Conservation (phyloP, 1,284 basidiomycete genomes). For the Lignosus rhinocerotis region DNA sequence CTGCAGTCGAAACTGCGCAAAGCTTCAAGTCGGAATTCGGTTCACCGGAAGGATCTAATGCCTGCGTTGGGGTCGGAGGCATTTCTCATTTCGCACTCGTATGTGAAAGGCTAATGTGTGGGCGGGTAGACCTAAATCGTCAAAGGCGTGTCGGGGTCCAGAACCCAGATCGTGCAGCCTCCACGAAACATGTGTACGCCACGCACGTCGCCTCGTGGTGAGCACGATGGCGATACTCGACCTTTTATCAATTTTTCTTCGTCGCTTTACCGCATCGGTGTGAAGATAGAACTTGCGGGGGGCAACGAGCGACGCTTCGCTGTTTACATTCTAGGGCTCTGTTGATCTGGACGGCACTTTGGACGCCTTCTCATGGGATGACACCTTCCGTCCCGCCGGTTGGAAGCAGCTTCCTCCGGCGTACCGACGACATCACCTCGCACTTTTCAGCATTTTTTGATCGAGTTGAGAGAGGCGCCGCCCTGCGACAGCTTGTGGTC, state of each 20-base stretch:
- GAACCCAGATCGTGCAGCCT: conserved; percentile 25
- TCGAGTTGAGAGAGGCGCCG: conserved; percentile 26
- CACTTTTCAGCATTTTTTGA: conserved; percentile 29
- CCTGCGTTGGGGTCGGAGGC: conserved; percentile 20
- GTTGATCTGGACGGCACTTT: conserved; percentile 15
- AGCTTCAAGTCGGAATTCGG: conserved; percentile 1
- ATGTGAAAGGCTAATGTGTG: conserved; percentile 22
- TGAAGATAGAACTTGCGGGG: conserved; percentile 19
- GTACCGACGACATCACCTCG: conserved; percentile 23
- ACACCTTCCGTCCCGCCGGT: conserved; percentile 19
- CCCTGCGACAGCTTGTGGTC: conserved; percentile 27
- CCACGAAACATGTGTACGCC: conserved; percentile 27
- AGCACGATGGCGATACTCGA: conserved; percentile 27
- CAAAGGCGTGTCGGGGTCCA: conserved; percentile 25
- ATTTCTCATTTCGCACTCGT: conserved; percentile 17
- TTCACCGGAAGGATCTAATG: conserved; percentile 19
- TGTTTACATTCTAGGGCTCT: conserved; percentile 13
- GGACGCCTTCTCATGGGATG: conserved; percentile 22
- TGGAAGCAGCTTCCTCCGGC: conserved; percentile 21
- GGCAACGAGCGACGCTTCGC: conserved; percentile 21
- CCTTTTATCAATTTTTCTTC: conserved; percentile 22
- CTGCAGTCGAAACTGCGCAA: conserved; percentile 4
- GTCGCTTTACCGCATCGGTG: conserved; percentile 17
- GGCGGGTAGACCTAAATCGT: conserved; percentile 20
- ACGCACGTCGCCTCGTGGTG: conserved; percentile 29